Percentiles rank a stretch among this genome's conserved stretches.
Evolutionary conservation across 2,329 filamentous ascomycete genomes (phyloP).

Genomic region (Aspergillus candidus): DNA sequence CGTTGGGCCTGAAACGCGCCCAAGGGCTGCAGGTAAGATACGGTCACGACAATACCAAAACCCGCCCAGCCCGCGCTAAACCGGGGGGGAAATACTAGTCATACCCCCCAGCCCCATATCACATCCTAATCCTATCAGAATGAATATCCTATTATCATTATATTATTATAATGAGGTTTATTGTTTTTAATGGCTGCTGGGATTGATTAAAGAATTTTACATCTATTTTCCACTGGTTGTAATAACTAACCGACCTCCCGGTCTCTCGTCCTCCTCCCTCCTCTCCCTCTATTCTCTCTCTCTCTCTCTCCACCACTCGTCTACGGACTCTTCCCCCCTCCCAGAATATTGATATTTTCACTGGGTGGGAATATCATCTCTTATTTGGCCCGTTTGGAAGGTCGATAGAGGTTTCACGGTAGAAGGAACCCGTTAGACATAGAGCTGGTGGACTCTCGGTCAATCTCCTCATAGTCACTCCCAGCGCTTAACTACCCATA

Average conservation of each 20-base stretch:
- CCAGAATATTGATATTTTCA: neutral
- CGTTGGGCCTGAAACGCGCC: slow-evolving; percentile 1
- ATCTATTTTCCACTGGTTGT: slow-evolving; percentile 1
- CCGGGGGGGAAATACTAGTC: slow-evolving; percentile 1
- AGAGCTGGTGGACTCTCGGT: neutral
- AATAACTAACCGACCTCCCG: slow-evolving; percentile 4
- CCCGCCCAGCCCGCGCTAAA: neutral
- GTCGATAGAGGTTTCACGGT: too few relatives aligned
- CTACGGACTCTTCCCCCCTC: neutral
- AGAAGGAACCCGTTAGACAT: too few relatives aligned
- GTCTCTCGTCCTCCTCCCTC: slow-evolving; percentile 1
- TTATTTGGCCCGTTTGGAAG: too few relatives aligned
- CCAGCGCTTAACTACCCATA: slow-evolving; percentile 13
- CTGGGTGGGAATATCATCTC: neutral
- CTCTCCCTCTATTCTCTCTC: neutral
- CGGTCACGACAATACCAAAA: neutral
- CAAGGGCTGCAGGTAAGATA: neutral
- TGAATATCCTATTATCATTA: too few relatives aligned
- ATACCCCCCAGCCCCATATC: neutral
- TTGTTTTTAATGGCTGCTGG: too few relatives aligned
- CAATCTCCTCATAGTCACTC: slow-evolving; percentile 10
- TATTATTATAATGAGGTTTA: too few relatives aligned
- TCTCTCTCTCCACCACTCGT: neutral
- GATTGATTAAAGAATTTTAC: neutral
- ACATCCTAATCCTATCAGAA: neutral